Conservation (phyloP, 2,329 filamentous ascomycete genomes). For the Penicillium olsonii region DNA sequence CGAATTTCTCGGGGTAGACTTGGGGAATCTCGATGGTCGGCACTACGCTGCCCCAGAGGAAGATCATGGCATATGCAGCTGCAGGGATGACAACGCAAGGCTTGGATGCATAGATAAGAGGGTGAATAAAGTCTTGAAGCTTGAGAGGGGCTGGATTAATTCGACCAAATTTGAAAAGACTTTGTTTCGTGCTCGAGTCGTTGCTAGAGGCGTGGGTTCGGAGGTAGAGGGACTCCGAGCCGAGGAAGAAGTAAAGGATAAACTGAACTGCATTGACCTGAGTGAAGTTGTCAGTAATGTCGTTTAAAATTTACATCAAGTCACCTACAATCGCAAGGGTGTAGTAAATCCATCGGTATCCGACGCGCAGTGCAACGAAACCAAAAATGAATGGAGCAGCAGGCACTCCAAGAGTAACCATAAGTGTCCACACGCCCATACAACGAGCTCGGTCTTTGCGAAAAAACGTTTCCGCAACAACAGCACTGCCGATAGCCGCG, state of each 20-base stretch:
- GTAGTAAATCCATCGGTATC: constrained; percentile 61
- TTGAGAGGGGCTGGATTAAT: constrained; percentile 57
- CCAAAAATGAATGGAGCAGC: constrained; percentile 35
- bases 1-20: constrained; percentile 57
- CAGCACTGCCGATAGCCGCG: constrained; percentile 53
- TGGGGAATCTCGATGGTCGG: constrained; percentile 62
- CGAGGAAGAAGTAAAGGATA: constrained; percentile 56
- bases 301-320: too few relatives aligned
- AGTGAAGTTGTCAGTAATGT: not conserved
- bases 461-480: constrained; percentile 59
- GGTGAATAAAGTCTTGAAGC: constrained; percentile 55
- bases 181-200: constrained; percentile 41
- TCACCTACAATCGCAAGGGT: constrained; percentile 52
- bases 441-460: constrained; percentile 52
- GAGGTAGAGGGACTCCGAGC: constrained; percentile 57
- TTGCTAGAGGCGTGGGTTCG: constrained; percentile 26
- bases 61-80: constrained; percentile 59
- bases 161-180: constrained; percentile 50
- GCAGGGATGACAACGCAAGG: constrained; percentile 56
- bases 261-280: constrained; percentile 59
- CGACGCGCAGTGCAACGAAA: constrained; percentile 51
- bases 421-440: constrained; percentile 58
- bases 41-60: constrained; percentile 57
- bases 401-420: constrained; percentile 52
- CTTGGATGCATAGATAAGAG: constrained; percentile 48